Evolutionary conservation across 768 basidiomycete genomes (phyloP).

Genomic region (Boletus tylopilopsis): DNA sequence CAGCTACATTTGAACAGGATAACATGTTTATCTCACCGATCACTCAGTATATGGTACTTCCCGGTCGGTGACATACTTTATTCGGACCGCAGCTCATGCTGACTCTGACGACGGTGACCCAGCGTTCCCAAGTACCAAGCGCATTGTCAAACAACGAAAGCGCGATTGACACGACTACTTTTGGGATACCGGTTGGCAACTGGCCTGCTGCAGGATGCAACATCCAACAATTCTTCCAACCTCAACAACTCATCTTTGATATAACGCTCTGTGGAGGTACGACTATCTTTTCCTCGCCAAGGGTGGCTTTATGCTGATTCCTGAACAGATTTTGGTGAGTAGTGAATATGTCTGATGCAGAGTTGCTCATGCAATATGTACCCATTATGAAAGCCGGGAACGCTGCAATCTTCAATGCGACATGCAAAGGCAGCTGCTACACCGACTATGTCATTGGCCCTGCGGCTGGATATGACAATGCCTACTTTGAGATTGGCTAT

Average conservation of each 20-base stretch:
- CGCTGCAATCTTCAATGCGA: slow-evolving; percentile 49
- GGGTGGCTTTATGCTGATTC: slow-evolving; percentile 15
- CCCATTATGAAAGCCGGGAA: slow-evolving; percentile 44
- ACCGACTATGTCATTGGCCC: slow-evolving; percentile 64
- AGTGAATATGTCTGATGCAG: not conserved
- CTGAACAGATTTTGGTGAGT: slow-evolving; percentile 32
- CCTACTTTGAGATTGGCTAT: slow-evolving; percentile 70
- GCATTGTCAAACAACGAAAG: slow-evolving; percentile 46
- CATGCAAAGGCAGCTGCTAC: slow-evolving; percentile 68
- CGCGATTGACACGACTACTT: slow-evolving; percentile 48
- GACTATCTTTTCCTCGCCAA: slow-evolving; percentile 23
- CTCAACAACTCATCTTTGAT: slow-evolving; percentile 68
- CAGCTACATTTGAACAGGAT: not conserved
- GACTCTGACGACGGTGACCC: not conserved
- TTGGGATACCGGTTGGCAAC: slow-evolving; percentile 68
- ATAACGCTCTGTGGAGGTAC: slow-evolving; percentile 66
- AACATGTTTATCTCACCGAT: not conserved
- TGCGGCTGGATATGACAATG: slow-evolving; percentile 56
- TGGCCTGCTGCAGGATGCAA: slow-evolving; percentile 59
- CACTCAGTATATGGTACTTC: slow-evolving; percentile 30
- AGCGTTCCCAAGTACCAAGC: slow-evolving; percentile 42
- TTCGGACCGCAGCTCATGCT: not conserved
- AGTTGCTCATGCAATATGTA: slow-evolving; percentile 15
- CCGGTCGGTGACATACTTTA: slow-evolving; percentile 13
- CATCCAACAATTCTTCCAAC: slow-evolving; percentile 49